A percentile compares a stretch with the other conserved stretches of the same genome.
Evolutionary conservation across 257 asterid species (phyloP).

Genomic region (Solanum pimpinellifolium): DNA sequence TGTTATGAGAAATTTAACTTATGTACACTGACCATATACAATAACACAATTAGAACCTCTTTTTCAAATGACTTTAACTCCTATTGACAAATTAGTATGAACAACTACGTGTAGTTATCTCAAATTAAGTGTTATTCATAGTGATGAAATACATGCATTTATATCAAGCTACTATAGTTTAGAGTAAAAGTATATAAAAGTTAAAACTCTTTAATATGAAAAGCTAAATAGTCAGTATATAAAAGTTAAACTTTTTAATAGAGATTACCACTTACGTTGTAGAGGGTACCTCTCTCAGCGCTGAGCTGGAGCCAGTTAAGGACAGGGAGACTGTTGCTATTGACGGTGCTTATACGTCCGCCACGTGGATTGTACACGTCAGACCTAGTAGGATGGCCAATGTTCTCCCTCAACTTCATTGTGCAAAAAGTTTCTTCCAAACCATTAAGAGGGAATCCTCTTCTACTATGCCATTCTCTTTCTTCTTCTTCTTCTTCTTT

Average conservation of each 20-base stretch:
- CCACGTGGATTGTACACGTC: slow-evolving; percentile 47
- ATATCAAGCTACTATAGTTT: neutral
- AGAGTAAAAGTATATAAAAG: neutral
- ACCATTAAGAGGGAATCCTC: slow-evolving; percentile 13
- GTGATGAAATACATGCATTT: neutral
- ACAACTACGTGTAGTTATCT: neutral
- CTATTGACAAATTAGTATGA: neutral
- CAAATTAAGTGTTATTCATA: neutral
- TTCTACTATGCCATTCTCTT: neutral
- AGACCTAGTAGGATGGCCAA: slow-evolving; percentile 23
- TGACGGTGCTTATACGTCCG: slow-evolving; percentile 37
- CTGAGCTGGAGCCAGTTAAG: slow-evolving; percentile 32
- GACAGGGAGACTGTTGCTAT: slow-evolving; percentile 45
- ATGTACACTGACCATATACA: neutral
- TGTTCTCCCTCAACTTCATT: slow-evolving; percentile 23
- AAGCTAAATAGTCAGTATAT: neutral
- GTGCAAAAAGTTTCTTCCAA: slow-evolving; percentile 53
- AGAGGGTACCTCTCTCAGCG: slow-evolving; percentile 41
- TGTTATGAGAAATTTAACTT: neutral
- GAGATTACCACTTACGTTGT: slow-evolving; percentile 10
- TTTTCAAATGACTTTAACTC: neutral
- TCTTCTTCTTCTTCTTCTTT: neutral
- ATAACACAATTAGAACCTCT: neutral
- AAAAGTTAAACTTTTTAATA: neutral
- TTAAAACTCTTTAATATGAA: neutral